Evolutionary conservation across 2,329 filamentous ascomycete genomes (phyloP).

Genomic region (Incumbomyces delicatus): DNA sequence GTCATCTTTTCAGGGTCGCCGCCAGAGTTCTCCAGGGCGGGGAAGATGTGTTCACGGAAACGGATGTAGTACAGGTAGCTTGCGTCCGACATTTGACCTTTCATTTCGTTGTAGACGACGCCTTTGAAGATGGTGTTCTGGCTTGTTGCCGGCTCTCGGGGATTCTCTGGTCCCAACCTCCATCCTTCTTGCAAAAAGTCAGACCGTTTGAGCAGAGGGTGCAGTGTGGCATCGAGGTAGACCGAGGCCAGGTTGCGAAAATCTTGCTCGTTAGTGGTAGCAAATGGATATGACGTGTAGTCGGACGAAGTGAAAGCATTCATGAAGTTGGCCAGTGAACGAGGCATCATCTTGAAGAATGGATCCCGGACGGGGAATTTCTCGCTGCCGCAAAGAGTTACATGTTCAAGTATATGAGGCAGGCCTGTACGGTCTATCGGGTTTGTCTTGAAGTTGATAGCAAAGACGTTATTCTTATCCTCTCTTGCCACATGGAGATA

Average conservation of each 20-base stretch:
- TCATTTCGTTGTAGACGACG: conserved; percentile 99
- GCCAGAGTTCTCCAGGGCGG: conserved; percentile 89
- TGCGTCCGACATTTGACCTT: conserved; percentile 95
- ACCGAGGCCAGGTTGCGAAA: conserved; percentile 95
- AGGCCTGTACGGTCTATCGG: conserved; percentile 92
- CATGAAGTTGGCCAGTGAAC: conserved; percentile 99
- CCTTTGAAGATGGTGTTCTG: conserved; percentile 72
- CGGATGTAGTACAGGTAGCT: conserved; percentile 92
- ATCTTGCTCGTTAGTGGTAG: conserved; percentile 89
- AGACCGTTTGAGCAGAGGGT: conserved; percentile 76
- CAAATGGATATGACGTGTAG: conserved; percentile 95
- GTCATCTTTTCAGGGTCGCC: conserved; percentile 96
- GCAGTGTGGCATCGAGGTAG: conserved; percentile 87
- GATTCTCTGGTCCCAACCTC: conserved; percentile 90
- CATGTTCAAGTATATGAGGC: conserved; percentile 95
- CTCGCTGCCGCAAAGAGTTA: conserved; percentile 87
- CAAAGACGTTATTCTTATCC: conserved; percentile 98
- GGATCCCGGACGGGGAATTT: conserved; percentile 98
- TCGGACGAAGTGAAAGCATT: conserved; percentile 96
- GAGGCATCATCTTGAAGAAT: conserved; percentile 99
- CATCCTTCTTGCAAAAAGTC: conserved; percentile 97
- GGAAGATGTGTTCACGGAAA: conserved; percentile 91
- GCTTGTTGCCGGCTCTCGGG: conserved; percentile 37
- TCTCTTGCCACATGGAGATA: conserved; percentile 92
- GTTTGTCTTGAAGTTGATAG: conserved; percentile 98